Evolutionary conservation across 2,329 filamentous ascomycete species (phyloP).

Genomic region (Karstenula rhodostoma): DNA sequence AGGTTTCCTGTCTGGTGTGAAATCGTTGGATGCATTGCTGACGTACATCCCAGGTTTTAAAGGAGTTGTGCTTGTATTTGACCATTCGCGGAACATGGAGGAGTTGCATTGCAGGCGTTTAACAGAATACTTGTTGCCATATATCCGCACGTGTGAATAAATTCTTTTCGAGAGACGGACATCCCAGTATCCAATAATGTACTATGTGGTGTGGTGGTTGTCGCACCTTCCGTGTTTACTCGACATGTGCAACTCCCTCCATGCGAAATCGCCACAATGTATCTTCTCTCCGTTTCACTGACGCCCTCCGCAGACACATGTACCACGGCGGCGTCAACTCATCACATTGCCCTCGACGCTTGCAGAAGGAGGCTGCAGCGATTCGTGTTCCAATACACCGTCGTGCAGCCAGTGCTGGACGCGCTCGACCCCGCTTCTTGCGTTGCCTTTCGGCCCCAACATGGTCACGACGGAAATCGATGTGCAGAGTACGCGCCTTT

Average conservation of each 20-base stretch:
- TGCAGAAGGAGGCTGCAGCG: neutral
- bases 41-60: constrained; percentile 10
- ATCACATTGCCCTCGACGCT: neutral
- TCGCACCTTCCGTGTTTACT: neutral
- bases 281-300: neutral
- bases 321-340: neutral
- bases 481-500: neutral
- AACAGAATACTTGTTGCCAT: constrained; percentile 5
- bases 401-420: neutral
- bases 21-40: neutral
- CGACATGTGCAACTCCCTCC: neutral
- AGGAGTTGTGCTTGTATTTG: neutral
- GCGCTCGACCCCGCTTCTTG: neutral
- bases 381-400: neutral
- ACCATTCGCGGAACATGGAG: neutral
- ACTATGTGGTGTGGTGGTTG: neutral
- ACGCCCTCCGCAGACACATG: neutral
- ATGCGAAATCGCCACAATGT: neutral
- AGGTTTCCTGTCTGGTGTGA: constrained; percentile 14
- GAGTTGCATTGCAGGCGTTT: constrained; percentile 37
- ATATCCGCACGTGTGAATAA: constrained; percentile 9
- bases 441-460: neutral
- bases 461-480: neutral
- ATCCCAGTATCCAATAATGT: constrained; percentile 1
- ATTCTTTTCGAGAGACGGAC: neutral